phyloP scores from a whole-genome alignment of 2,329 filamentous ascomycete genomes.

The Alternaria rosae region DNA sequence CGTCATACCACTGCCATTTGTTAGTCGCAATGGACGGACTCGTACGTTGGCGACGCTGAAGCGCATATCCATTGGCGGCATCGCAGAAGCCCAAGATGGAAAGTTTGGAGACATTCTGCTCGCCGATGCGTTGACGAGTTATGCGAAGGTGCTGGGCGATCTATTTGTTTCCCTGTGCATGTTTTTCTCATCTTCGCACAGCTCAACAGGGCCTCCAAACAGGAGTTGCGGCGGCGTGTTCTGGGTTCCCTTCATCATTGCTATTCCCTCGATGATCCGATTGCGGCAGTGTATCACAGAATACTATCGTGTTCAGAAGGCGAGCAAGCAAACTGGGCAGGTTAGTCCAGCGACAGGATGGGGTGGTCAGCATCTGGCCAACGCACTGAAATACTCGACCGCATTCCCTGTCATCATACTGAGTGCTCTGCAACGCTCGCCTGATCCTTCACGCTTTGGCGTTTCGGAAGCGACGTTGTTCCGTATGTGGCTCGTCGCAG shows the following conservation, averaged over 20 bases:
- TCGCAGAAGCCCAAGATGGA: conserved; percentile 85
- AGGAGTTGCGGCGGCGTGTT: conserved; percentile 80
- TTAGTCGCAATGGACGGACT: conserved; percentile 74
- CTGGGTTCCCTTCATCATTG: conserved; percentile 84
- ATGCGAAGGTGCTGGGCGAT: conserved; percentile 90
- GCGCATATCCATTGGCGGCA: conserved; percentile 81
- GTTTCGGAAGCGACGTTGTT: conserved; percentile 64
- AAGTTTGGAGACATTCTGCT: conserved; percentile 95
- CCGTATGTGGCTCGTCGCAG: conserved; percentile 69
- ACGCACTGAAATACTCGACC: conserved; percentile 92
- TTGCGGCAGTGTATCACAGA: conserved; percentile 92
- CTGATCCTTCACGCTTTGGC: conserved; percentile 59
- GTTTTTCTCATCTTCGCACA: conserved; percentile 76
- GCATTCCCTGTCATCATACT: conserved; percentile 92
- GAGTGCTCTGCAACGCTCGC: conserved; percentile 74
- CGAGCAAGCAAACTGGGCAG: conserved; percentile 50
- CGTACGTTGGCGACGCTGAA: conserved; percentile 78
- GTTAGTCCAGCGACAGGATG: conserved; percentile 64
- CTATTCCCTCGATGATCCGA: conserved; percentile 82
- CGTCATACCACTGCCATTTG: conserved; percentile 72
- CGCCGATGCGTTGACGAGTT: conserved; percentile 92
- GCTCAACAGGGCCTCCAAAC: conserved; percentile 81
- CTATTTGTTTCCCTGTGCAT: conserved; percentile 90
- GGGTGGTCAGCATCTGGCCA: conserved; percentile 88
- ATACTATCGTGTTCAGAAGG: conserved; percentile 74